Percentiles rank a stretch among this genome's conserved stretches.
phyloP scores from a whole-genome alignment of 78 protist genomes.

The Emiliania huxleyi region DNA sequence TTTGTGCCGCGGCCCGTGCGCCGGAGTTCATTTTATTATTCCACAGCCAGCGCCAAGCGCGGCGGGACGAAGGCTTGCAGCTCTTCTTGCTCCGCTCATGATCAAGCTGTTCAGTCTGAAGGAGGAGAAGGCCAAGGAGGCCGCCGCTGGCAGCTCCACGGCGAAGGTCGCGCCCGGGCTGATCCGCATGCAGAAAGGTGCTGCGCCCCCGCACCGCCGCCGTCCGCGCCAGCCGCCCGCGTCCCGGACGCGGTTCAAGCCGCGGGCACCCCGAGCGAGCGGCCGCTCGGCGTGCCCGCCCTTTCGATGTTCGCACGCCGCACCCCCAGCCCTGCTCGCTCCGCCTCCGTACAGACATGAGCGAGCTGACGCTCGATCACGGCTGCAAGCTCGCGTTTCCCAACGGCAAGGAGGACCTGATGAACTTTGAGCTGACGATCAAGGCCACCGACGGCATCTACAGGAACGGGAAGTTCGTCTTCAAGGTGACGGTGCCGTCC shows the following conservation, averaged over 20 bases:
- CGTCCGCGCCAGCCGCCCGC: too few species aligned
- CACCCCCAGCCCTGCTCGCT: too few species aligned
- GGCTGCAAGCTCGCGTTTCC: neutral
- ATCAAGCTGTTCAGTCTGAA: neutral
- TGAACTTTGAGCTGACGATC: conserved; percentile 60
- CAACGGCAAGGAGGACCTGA: conserved; percentile 52
- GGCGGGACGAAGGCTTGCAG: too few species aligned
- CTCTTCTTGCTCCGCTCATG: too few species aligned
- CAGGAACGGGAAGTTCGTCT: conserved; percentile 58
- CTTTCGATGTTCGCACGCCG: neutral
- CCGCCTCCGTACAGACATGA: neutral
- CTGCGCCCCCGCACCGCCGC: too few species aligned
- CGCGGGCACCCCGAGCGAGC: too few species aligned
- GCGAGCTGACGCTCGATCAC: neutral
- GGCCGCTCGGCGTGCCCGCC: too few species aligned
- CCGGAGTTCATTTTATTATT: too few species aligned
- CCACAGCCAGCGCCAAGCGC: too few species aligned
- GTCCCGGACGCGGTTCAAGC: too few species aligned
- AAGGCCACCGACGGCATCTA: conserved; percentile 71
- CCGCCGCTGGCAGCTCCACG: neutral
- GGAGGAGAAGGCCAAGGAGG: neutral
- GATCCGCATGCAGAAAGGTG: conserved; percentile 12
- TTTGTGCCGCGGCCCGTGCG: too few species aligned
- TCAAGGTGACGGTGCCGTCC: conserved; percentile 63
- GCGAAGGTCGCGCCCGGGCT: neutral